Evolutionary conservation across 2,329 filamentous ascomycete species (phyloP).

Genomic region (Dactylellina cionopaga): DNA sequence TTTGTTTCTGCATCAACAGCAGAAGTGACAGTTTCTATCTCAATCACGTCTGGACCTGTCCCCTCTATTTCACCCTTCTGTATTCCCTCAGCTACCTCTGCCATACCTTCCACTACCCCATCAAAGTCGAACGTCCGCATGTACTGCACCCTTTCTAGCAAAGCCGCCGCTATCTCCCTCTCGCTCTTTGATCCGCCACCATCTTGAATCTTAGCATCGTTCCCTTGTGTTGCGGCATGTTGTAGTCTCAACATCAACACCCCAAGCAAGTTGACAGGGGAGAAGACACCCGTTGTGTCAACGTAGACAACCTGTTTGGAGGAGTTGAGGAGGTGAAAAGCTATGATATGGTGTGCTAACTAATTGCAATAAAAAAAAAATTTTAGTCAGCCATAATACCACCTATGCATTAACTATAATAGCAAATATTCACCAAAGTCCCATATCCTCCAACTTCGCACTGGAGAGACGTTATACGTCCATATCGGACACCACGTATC

Average conservation of each 20-base stretch:
- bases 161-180: conserved; percentile 9
- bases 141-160: conserved; percentile 45
- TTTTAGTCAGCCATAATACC: too few species aligned
- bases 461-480: conserved; percentile 34
- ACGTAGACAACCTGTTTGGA: conserved; percentile 27
- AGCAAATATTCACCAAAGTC: conserved; percentile 5
- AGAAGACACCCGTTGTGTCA: conserved; percentile 49
- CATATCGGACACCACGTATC: conserved; percentile 31
- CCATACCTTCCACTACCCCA: conserved; percentile 37
- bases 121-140: conserved; percentile 50
- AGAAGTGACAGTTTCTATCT: background rate
- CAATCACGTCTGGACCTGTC: background rate
- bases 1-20: background rate
- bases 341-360: conserved; percentile 41
- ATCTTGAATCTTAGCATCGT: too few species aligned
- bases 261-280: conserved; percentile 21
- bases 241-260: conserved; percentile 41
- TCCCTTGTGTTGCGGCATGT: conserved; percentile 23
- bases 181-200: too few species aligned
- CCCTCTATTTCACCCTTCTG: background rate
- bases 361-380: background rate
- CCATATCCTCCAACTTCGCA: conserved; percentile 26
- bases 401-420: too few species aligned
- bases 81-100: conserved; percentile 24
- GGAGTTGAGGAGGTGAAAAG: conserved; percentile 18